A percentile compares a stretch with the other conserved stretches of the same genome.
phyloP scores from a whole-genome alignment of 1,139 yeast genomes.

The Debaryomyces singareniensis region DNA sequence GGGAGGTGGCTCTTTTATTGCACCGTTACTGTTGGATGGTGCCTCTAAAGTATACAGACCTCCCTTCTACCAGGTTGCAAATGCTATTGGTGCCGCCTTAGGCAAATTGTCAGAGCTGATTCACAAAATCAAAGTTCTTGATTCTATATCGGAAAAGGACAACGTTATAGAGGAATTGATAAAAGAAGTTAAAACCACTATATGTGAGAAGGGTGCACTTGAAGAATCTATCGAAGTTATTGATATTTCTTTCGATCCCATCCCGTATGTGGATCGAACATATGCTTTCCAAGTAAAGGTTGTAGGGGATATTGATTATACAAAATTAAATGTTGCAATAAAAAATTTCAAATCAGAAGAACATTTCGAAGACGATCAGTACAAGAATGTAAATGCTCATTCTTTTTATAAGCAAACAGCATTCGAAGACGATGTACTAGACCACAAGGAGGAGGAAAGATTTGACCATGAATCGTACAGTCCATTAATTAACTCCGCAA shows the following conservation, averaged over 20 bases:
- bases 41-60: conserved; percentile 34
- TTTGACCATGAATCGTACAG: conserved; percentile 19
- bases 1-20: conserved; percentile 40
- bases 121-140: conserved; percentile 12
- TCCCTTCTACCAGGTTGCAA: conserved; percentile 32
- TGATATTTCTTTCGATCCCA: conserved; percentile 25
- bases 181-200: conserved; percentile 13
- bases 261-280: conserved; percentile 32
- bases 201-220: conserved; percentile 24
- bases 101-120: conserved; percentile 27
- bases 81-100: conserved; percentile 44
- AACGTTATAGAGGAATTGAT: conserved; percentile 15
- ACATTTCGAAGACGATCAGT: conserved; percentile 3
- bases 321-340: conserved; percentile 9
- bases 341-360: conserved; percentile 1
- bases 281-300: conserved; percentile 27
- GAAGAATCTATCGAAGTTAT: conserved; percentile 20
- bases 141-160: conserved; percentile 13
- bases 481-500: conserved; percentile 23
- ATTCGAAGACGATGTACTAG: conserved; percentile 5
- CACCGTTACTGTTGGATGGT: conserved; percentile 28
- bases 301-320: conserved; percentile 35
- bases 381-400: too few relatives aligned
- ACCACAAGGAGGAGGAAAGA: conserved; percentile 6
- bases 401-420: conserved; percentile 2